Evolutionary conservation across 805 yeast genomes (phyloP).

Genomic region (Myxozyma monticola): DNA sequence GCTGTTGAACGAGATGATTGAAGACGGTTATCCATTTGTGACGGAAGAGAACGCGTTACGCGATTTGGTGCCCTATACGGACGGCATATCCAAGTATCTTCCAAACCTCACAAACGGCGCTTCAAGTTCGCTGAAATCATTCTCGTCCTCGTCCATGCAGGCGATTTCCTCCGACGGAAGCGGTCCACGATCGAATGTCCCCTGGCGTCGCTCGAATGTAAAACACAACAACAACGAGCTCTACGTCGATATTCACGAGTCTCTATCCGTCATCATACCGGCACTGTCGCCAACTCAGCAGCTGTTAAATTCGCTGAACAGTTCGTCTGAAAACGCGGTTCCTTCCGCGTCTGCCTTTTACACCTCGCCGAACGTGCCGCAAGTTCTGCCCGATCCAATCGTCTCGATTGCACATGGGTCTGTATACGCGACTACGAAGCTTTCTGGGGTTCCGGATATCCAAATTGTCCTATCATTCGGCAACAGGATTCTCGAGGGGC

Average conservation of each 20-base stretch:
- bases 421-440: conserved; percentile 60
- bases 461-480: conserved; percentile 50
- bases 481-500: conserved; percentile 36
- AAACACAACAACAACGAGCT: conserved; percentile 78
- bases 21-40: conserved; percentile 69
- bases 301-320: conserved; percentile 15
- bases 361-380: conserved; percentile 23
- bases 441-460: conserved; percentile 78
- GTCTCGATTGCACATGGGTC: conserved; percentile 55
- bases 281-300: conserved; percentile 24
- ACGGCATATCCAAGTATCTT: conserved; percentile 55
- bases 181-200: conserved; percentile 43
- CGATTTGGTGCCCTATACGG: conserved; percentile 67
- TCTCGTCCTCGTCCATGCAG: conserved; percentile 20
- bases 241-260: conserved; percentile 78
- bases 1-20: conserved; percentile 74
- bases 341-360: conserved; percentile 35
- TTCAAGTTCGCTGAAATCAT: conserved; percentile 28
- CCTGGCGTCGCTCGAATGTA: conserved; percentile 81
- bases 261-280: conserved; percentile 33
- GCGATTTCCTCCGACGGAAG: conserved; percentile 17
- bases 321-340: not conserved
- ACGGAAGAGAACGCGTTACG: conserved; percentile 70
- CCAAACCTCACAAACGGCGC: conserved; percentile 40
- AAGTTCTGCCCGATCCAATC: conserved; percentile 33